phyloP scores from a whole-genome alignment of 345 rosid species.

The Syzygium grande region DNA sequence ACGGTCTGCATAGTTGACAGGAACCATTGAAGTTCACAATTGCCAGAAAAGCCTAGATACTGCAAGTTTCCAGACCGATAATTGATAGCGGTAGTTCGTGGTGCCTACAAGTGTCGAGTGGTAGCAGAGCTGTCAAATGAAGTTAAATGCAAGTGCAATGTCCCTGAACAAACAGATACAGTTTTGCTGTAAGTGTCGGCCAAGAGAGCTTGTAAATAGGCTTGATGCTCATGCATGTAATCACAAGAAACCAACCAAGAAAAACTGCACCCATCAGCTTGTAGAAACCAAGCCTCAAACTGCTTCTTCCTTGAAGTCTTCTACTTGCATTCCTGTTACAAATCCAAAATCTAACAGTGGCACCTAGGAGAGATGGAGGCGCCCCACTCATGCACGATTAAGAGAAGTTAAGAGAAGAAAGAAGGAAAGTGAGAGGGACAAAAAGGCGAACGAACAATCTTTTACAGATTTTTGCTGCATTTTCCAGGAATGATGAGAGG shows the following conservation, averaged over 20 bases:
- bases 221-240: background rate
- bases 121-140: background rate
- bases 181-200: background rate
- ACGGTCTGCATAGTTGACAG: no score
- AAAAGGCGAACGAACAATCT: background rate
- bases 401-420: background rate
- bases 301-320: background rate
- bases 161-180: background rate
- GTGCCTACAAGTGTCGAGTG: background rate
- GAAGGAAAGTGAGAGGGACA: background rate
- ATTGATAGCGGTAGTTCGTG: background rate
- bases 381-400: background rate
- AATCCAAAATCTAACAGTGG: background rate
- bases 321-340: background rate
- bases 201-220: background rate
- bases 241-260: background rate
- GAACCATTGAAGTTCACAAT: background rate
- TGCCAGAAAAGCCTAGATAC: background rate
- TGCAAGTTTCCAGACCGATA: no score
- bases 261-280: rapidly evolving
- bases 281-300: background rate
- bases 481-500: background rate
- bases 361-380: background rate
- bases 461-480: background rate
- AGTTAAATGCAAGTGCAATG: background rate